Evolutionary conservation across 2,329 filamentous ascomycete species (phyloP).

Genomic region (Elsinoe arachidis): DNA sequence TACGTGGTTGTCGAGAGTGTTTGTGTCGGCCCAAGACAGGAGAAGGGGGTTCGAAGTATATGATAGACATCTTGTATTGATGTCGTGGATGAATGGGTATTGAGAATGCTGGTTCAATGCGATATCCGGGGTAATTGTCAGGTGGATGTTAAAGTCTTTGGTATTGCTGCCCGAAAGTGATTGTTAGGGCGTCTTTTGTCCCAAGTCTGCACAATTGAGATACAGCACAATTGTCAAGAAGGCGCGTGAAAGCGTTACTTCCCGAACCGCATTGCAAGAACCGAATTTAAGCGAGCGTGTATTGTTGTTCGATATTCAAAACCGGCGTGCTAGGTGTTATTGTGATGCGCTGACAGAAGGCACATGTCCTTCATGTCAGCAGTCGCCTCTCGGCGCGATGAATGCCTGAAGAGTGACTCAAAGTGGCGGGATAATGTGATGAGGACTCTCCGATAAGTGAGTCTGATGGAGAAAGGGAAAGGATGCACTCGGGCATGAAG

Average conservation of each 20-base stretch:
- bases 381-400: not conserved
- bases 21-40: not conserved
- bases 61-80: not conserved
- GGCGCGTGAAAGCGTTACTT: not conserved
- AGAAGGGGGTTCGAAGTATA: not conserved
- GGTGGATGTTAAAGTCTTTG: not conserved
- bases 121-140: not conserved
- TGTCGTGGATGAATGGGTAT: slow-evolving; percentile 9
- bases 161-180: not conserved
- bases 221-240: not conserved
- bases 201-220: not conserved
- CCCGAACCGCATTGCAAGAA: not conserved
- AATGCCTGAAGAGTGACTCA: not conserved
- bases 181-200: not conserved
- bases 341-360: not conserved
- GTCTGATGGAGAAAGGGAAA: too few relatives aligned
- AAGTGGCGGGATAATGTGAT: too few relatives aligned
- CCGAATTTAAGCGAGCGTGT: not conserved
- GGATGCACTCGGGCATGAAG: too few relatives aligned
- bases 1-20: not conserved
- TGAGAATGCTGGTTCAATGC: not conserved
- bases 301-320: not conserved
- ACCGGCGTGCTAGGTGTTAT: not conserved
- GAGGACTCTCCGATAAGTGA: too few relatives aligned
- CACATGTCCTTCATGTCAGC: slow-evolving; percentile 8